Base-by-base conservation (phyloP, 2,329 filamentous ascomycete species). In the Calonectria crousiana region DNA sequence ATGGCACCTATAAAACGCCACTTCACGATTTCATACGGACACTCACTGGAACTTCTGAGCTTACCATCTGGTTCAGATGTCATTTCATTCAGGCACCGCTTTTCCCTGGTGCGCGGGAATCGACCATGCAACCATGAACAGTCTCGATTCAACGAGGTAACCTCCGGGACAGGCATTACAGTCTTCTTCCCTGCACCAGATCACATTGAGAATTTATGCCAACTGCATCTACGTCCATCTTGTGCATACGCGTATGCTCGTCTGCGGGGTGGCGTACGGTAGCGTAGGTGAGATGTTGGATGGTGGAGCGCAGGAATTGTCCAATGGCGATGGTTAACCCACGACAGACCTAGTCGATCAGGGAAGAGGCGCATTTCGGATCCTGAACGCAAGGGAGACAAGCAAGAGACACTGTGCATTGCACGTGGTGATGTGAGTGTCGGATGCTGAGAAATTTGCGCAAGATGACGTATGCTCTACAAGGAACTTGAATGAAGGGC, bases 191-290 rank as follows among this genome's bases (percentile, higher is more conserved):
- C n/a, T 28, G 56, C 26, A 23, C 38, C 34, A 62, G 14, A 30
- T 30, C 34, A 41, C 13, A 23, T 16, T 26, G 16, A 56, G n/a
- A 6, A 41, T 23, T 13, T 41, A 28, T 41, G 56, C 34, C 26
- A 16, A 23, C 56, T 18, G 34, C 26, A 26, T 26, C 16, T 23
- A 34, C 11, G n/a, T 20, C 23, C 23, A 11, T 18, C n/a, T 34
- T 56, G 56, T 28, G 34, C 34, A 62, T 62, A 62, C 56, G 56
- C 56, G 56, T 62, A 62, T 62, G 56, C 36, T 36, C 26, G 36
- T 28, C 23, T 62, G 56, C 56, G 56, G 56, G 56, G 56, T 62
- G 56, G 56, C 56, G 56, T 26, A 18, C 56, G 56, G 34, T 62
- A 62, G 56, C 56, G 56, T 41, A 62, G 56, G 56, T 41, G 56